phyloP scores from a whole-genome alignment of 768 basidiomycete species.

The Paxillus involutus region DNA sequence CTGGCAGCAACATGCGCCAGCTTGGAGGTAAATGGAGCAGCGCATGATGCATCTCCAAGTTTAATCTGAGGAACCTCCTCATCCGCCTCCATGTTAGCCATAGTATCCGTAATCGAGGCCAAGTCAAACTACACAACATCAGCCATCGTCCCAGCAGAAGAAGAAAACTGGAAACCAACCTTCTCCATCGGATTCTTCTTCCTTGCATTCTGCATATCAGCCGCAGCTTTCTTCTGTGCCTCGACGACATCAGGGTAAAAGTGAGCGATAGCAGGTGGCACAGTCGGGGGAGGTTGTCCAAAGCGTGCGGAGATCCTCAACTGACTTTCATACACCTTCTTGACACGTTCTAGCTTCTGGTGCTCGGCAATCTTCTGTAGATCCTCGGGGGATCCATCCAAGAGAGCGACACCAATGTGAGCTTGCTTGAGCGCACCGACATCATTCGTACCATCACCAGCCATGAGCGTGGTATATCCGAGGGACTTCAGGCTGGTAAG shows the following conservation, averaged over 20 bases:
- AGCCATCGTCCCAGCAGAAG: slow-evolving; percentile 1
- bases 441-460: slow-evolving; percentile 98
- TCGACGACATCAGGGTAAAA: slow-evolving; percentile 88
- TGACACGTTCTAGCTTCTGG: slow-evolving; percentile 84
- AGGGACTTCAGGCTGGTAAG: slow-evolving; percentile 85
- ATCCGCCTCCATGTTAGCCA: slow-evolving; percentile 93
- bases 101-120: slow-evolving; percentile 73
- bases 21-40: slow-evolving; percentile 98
- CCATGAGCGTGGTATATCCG: slow-evolving; percentile 95
- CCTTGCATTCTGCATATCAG: slow-evolving; percentile 61
- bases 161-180: slow-evolving; percentile 42
- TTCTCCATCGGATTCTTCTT: slow-evolving; percentile 89
- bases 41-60: slow-evolving; percentile 98
- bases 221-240: slow-evolving; percentile 80
- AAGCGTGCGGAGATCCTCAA: slow-evolving; percentile 87
- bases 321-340: slow-evolving; percentile 97
- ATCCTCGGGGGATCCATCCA: slow-evolving; percentile 91
- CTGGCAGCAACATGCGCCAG: slow-evolving; percentile 96
- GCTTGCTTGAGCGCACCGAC: slow-evolving; percentile 98
- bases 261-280: slow-evolving; percentile 85
- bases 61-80: slow-evolving; percentile 97
- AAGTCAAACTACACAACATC: slow-evolving; percentile 64
- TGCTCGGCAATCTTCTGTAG: slow-evolving; percentile 92
- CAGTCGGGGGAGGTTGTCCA: slow-evolving; percentile 90
- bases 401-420: slow-evolving; percentile 90